Evolutionary conservation across 257 asterid species (phyloP), one percentile per base, ranked within the genome.

Genomic region (Cordia subcordata): DNA sequence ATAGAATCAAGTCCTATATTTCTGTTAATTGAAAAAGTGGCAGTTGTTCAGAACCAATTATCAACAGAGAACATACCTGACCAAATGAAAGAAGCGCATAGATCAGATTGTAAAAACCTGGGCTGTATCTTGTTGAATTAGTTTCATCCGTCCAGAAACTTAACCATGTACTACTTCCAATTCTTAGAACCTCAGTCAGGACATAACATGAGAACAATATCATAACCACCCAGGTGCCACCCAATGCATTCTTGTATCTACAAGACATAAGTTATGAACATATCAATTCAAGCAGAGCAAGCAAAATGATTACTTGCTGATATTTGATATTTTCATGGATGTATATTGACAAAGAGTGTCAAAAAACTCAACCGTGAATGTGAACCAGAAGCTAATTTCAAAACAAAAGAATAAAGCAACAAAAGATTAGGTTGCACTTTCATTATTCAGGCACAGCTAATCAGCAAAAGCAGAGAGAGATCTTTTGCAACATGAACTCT

Each of bases 111-210:
- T 81, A 92, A 74, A 88, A 92, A 51, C 83, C 85, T 44, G 95
- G 79, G 22, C 66, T 73, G 52, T 79, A 75, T 70, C 61, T 65
- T 57, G 54, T 70, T 17, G 79, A 62, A 60, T 83, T 73, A 73
- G 93, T 81, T 70, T 80, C 82, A 65, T 86, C 81, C 16, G 98
- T 88, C 98, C 98, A 92, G 44, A 79, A 69, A 73, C 98, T 84
- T 79, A 92, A 67, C 98, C 95, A 88, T 3, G 94, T 84, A 85
- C 98, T 92, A 66, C 98, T 86, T 54, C 84, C 73, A 62, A 88
- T 84, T 70, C 98, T 79, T 53, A 92, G 82, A 68, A 68, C 72
- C 79, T 92, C 98, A 54, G 89, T 84, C 47, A 75, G 55, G 57
- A 62, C 68, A 64, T 92, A 92, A 72, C 95, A 86, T 11, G 65